Percentiles rank a stretch among this genome's conserved stretches.
Conservation (phyloP, 805 yeast genomes). For the Spencermartinsiella europaea region DNA sequence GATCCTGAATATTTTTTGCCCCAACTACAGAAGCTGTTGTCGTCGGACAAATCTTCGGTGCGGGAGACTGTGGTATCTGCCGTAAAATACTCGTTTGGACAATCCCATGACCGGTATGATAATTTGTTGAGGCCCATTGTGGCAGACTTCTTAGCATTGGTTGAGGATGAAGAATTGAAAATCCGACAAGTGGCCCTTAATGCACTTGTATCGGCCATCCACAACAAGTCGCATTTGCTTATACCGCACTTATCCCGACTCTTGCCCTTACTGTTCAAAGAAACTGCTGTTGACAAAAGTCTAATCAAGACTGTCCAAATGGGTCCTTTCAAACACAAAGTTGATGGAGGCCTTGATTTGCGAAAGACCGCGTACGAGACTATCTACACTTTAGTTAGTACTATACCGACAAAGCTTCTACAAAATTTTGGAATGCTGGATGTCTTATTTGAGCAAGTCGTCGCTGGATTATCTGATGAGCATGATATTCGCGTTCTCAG, state of each 20-base stretch:
- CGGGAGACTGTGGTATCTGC: conserved; percentile 33
- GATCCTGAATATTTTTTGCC: conserved; percentile 30
- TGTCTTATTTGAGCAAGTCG: conserved; percentile 38
- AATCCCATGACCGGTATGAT: conserved; percentile 21
- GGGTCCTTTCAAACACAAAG: conserved; percentile 82
- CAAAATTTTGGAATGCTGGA: conserved; percentile 28
- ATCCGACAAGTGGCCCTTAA: conserved; percentile 57
- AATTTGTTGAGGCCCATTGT: conserved; percentile 25
- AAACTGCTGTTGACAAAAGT: conserved; percentile 49
- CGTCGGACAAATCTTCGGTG: conserved; percentile 18
- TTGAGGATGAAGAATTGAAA: conserved; percentile 40
- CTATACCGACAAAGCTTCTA: conserved; percentile 25
- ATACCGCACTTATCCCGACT: conserved; percentile 42
- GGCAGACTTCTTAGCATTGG: conserved; percentile 25
- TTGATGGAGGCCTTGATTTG: conserved; percentile 71
- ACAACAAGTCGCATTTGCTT: conserved; percentile 47
- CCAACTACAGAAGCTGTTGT: conserved; percentile 27
- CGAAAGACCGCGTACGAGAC: conserved; percentile 70
- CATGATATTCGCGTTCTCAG: conserved; percentile 54
- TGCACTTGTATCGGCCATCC: conserved; percentile 54
- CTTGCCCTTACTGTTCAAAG: conserved; percentile 48
- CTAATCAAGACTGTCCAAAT: conserved; percentile 64
- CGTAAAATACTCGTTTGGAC: conserved; percentile 35
- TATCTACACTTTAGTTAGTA: conserved; percentile 47
- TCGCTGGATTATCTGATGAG: conserved; percentile 55